These are phyloP conservation scores for Globisporangium lucens DNA, from an alignment of 352 stramenopile species.

Conservation along the genomic window DNA sequence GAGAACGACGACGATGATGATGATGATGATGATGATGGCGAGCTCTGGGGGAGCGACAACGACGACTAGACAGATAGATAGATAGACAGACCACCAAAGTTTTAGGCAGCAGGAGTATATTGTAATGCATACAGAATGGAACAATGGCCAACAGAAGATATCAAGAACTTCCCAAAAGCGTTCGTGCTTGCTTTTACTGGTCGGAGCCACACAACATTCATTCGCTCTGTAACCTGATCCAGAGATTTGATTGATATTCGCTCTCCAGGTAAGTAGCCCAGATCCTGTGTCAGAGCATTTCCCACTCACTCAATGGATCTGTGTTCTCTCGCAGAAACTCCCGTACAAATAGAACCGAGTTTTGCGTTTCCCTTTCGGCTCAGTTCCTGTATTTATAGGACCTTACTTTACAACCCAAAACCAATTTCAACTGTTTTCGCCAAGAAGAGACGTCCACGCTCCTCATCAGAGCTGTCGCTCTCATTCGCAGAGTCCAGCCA, in stretches of 20 bases:
- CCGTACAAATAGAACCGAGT: neutral
- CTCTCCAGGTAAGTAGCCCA: no score
- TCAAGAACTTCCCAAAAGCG: no score
- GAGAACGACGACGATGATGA: slow-evolving; percentile 17
- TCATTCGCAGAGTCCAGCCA: slow-evolving; percentile 1
- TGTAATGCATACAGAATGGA: no score
- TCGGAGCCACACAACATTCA: neutral
- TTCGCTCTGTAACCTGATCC: neutral
- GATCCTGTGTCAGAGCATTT: no score
- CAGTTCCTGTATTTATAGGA: neutral
- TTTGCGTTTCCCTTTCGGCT: neutral
- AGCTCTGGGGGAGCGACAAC: slow-evolving; percentile 22
- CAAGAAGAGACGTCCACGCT: neutral
- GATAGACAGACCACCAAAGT: neutral
- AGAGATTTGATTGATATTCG: no score
- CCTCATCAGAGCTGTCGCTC: neutral
- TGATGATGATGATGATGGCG: slow-evolving; percentile 12
- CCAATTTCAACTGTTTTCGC: slow-evolving; percentile 1
- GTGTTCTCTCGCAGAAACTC: neutral
- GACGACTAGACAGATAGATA: slow-evolving; percentile 9
- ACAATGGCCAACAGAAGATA: no score
- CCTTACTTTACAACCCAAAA: neutral
- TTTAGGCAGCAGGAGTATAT: no score
- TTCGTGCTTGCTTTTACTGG: neutral
- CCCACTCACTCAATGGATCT: no score